Conservation (phyloP, 495 filamentous ascomycete species). For the Podospora didyma region DNA sequence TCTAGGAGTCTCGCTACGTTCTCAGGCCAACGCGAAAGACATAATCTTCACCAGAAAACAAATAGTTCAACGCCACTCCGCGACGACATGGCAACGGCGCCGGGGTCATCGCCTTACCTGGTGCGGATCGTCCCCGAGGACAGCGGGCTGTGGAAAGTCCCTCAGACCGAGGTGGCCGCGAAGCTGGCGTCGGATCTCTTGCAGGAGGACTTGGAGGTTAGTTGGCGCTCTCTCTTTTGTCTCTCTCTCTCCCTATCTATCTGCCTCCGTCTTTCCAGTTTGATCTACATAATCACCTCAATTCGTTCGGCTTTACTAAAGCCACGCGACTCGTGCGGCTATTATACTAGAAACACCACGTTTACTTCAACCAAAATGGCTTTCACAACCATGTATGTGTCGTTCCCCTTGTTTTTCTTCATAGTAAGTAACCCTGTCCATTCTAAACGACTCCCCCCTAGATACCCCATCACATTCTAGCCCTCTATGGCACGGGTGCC, state of each 20-base stretch:
- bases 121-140: slow-evolving; percentile 55
- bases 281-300: not conserved
- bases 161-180: slow-evolving; percentile 55
- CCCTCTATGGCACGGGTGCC: slow-evolving; percentile 73
- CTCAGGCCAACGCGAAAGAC: not conserved
- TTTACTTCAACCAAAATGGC: slow-evolving; percentile 67
- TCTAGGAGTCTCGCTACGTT: too few relatives aligned
- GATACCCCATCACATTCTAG: slow-evolving; percentile 71
- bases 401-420: slow-evolving; percentile 6
- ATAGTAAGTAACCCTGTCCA: slow-evolving; percentile 20
- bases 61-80: not conserved
- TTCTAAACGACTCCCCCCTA: slow-evolving; percentile 29
- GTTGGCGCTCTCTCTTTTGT: not conserved
- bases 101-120: slow-evolving; percentile 49
- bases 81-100: slow-evolving; percentile 44
- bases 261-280: too few relatives aligned
- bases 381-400: slow-evolving; percentile 60
- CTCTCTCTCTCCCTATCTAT: not conserved
- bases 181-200: slow-evolving; percentile 59
- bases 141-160: slow-evolving; percentile 52
- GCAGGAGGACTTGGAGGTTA: slow-evolving; percentile 65
- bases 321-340: too few relatives aligned
- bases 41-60: not conserved
- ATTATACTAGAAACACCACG: slow-evolving; percentile 61
- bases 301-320: too few relatives aligned